Evolutionary conservation across 2,329 filamentous ascomycete species (phyloP).

Genomic region (Neofusicoccum kwambonambiense): DNA sequence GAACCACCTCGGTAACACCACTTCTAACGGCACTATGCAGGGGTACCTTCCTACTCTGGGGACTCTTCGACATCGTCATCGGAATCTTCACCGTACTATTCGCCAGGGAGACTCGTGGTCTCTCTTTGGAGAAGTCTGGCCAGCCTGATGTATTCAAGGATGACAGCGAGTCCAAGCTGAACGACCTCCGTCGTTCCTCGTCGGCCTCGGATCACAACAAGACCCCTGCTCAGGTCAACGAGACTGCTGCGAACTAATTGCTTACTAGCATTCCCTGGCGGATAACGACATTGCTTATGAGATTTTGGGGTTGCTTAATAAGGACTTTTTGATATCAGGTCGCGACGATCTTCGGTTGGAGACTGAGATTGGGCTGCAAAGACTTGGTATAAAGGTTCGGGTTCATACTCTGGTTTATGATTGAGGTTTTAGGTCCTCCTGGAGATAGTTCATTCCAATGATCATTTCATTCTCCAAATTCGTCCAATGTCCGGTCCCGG

Average conservation of each 20-base stretch:
- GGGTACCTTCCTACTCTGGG: constrained; percentile 46
- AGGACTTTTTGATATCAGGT: no score
- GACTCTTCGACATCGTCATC: constrained; percentile 45
- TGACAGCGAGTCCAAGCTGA: not conserved
- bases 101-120: constrained; percentile 38
- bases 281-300: no score
- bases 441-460: no score
- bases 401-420: no score
- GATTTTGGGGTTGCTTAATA: no score
- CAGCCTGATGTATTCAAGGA: constrained; percentile 13
- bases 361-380: no score
- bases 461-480: no score
- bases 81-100: constrained; percentile 39
- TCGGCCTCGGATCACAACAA: not conserved
- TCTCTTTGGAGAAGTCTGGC: constrained; percentile 37
- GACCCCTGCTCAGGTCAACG: not conserved
- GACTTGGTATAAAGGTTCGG: no score
- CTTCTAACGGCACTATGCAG: not conserved
- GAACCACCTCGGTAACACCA: not conserved
- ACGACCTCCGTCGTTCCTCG: not conserved
- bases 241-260: not conserved
- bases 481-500: no score
- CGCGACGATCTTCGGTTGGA: no score
- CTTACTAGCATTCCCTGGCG: no score
- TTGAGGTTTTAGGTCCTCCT: no score